These are phyloP conservation scores for Suillus paluster DNA, from an alignment of 768 basidiomycete species.

Conservation along the genomic window DNA sequence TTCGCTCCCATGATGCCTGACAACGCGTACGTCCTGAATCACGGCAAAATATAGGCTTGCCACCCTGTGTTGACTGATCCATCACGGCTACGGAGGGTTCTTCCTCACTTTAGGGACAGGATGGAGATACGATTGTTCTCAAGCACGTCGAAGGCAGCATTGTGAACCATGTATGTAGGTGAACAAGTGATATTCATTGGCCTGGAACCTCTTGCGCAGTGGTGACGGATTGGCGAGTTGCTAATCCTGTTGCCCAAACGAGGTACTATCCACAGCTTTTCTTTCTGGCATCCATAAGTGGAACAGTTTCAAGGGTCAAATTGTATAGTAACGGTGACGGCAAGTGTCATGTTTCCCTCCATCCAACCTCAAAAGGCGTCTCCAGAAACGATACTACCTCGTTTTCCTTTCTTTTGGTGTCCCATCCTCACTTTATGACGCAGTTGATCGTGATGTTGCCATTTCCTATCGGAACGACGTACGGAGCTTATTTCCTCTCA, in stretches of 20 bases:
- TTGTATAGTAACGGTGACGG: background rate
- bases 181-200: background rate
- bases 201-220: background rate
- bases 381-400: background rate
- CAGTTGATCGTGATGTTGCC: slow-evolving; percentile 2
- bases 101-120: background rate
- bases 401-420: background rate
- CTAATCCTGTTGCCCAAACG: background rate
- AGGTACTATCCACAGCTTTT: background rate
- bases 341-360: background rate
- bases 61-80: background rate
- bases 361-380: background rate
- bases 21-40: background rate
- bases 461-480: background rate
- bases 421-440: background rate
- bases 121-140: too few species aligned
- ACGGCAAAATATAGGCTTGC: background rate
- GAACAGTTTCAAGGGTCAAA: background rate
- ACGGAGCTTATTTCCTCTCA: slow-evolving; percentile 1
- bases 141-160: background rate
- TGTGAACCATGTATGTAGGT: background rate
- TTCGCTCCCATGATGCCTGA: background rate
- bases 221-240: background rate
- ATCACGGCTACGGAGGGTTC: background rate
- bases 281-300: background rate